Evolutionary conservation across 148 eudicot species (phyloP), one percentile per base, ranked within the genome.

Genomic region (Rheum nobile): DNA sequence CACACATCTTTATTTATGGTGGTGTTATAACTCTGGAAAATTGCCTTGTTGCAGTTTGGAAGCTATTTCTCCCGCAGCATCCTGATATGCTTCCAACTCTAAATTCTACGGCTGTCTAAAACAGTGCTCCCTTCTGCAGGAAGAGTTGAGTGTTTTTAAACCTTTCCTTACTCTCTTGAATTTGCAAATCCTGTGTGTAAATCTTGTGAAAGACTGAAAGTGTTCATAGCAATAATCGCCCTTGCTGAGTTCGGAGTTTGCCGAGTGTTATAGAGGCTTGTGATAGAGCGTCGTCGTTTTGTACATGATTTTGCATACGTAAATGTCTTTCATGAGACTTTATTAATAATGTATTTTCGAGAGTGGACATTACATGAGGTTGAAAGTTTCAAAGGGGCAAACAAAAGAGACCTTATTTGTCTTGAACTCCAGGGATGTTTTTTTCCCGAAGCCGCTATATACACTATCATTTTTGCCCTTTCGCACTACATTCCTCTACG

Each of bases 11-110:
- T 6, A 59, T 50, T 16, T 39, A 48, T 14, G 32, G 4, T 8
- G 39, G 19, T 63, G 74, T 67, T 47, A 73, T 7, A 14, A 46
- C 10, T 63, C 71, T 44, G 13, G 41, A 65, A 65, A 32, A 32
- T 65, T 8, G 9, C 38, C 44, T 73, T 43, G 65, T 52, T 87
- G 86, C 91, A 94, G 98, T 70, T 79, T 94, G 91, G 96, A 94
- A 77, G 90, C 81, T 55, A 84, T 91, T 50, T 83, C 82, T 71
- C 97, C 96, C 0, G 86, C 83, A 34, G 86, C 83, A 34, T 22
- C 72, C 38, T 82, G 71, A 81, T 71, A 63, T 54, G 73, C 47
- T 67, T 38, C 76, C n/a, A 67, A 67, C 67, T 61, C 67, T 28
- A 13, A 4, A 4, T 29, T 12, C 29, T 52, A 52, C 10, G 2